phyloP scores from a whole-genome alignment of 192 early-diverging fungal species.

The Coemansia sp. region DNA sequence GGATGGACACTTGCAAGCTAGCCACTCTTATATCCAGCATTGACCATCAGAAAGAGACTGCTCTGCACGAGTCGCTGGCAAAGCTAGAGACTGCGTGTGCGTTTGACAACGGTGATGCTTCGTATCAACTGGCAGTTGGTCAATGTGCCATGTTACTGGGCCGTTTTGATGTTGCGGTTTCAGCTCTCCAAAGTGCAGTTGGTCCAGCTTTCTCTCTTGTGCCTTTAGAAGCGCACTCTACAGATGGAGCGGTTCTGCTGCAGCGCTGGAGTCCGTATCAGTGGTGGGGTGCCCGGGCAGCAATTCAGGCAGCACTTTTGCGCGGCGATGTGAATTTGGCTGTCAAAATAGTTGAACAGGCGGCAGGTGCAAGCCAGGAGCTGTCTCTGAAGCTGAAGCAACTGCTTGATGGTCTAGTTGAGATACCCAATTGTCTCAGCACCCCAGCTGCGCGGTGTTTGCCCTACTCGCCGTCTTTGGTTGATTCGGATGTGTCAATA shows the following conservation, averaged over 20 bases:
- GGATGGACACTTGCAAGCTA: conserved; percentile 6
- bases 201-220: neutral
- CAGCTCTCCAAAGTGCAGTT: conserved; percentile 21
- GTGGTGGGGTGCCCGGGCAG: conserved; percentile 41
- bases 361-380: conserved; percentile 1
- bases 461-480: neutral
- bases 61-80: conserved; percentile 10
- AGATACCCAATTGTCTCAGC: neutral
- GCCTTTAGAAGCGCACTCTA: neutral
- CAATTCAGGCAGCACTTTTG: conserved; percentile 26
- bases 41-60: neutral
- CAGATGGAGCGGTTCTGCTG: neutral
- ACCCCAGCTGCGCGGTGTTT: neutral
- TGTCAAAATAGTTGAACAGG: neutral
- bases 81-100: conserved; percentile 17
- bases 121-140: conserved; percentile 27
- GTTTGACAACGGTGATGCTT: conserved; percentile 11
- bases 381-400: conserved; percentile 3
- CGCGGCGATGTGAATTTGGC: conserved; percentile 39
- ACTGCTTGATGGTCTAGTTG: neutral
- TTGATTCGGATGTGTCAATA: neutral
- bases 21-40: neutral
- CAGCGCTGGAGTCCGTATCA: conserved; percentile 25
- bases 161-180: conserved; percentile 25
- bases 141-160: conserved; percentile 38